Evolutionary conservation across 2,329 filamentous ascomycete species (phyloP), one percentile per base, ranked within the genome.

Genomic region (Penicillium sp.): DNA sequence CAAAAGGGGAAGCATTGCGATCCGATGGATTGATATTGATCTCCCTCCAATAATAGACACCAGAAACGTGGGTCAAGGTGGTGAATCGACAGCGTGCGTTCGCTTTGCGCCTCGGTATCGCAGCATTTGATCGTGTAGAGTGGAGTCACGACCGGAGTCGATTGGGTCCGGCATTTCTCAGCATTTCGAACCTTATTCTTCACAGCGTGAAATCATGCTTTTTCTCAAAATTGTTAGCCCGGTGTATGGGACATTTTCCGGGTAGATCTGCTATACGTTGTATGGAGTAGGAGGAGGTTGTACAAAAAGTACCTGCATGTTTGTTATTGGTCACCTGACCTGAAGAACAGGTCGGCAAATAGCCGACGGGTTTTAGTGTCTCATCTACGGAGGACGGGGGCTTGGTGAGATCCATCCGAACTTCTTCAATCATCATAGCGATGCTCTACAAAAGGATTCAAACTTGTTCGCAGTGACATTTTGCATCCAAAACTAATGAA

Each of bases 1-100:
- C n/a, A 31, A 50, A 45, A 44, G 21, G 51, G 46, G 34, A 50
- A 53, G 16, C 51, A 50, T 18, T 50, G 51, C 40, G 40, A 27
- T 50, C 32, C 22, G 31, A n/a, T 5, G 32, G 27, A 34, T 49
- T 34, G 22, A 45, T 16, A 34, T 24, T 24, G 40, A 54, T 48
- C 38, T 53, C 29, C 40, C 8, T 16, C 51, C 27, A 54, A 50
- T 50, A 21, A 36, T 21, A 16, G 5, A 14, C 7, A 34, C 6
- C 9, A 8, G 18, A 13, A 14, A 41, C 13, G 41, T 44, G 32
- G 24, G 32, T 5, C 32, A 27, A 21, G 16, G 21, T 21, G 14
- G 13, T 41, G 21, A 29, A 27, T 29, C 4, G 11, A 44, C n/a
- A 40, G 22, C 22, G 34, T 50, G 51, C 46, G 24, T 21, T 39